Percentiles rank a stretch among this genome's conserved stretches.
These are phyloP conservation scores for Crepidotus variabilis DNA, from an alignment of 768 basidiomycete genomes.

Conservation along the genomic window DNA sequence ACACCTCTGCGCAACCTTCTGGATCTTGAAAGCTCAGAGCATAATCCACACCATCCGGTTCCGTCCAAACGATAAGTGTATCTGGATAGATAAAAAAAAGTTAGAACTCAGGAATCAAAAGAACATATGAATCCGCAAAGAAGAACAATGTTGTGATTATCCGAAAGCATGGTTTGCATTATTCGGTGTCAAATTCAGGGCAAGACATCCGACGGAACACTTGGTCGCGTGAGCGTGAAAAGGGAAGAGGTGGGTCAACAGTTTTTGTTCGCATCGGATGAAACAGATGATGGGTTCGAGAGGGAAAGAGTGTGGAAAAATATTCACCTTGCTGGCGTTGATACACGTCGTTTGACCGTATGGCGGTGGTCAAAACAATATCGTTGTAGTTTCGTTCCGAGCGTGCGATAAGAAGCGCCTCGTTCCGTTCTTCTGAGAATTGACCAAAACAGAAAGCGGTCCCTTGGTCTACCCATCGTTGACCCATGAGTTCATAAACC, in stretches of 20 bases:
- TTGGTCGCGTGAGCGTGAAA: constrained; percentile 14
- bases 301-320: constrained; percentile 7
- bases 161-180: background rate
- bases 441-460: constrained; percentile 96
- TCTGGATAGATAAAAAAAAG: constrained; percentile 43
- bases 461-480: constrained; percentile 93
- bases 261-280: background rate
- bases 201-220: background rate
- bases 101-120: background rate
- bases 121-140: constrained; percentile 1
- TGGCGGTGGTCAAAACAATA: constrained; percentile 75
- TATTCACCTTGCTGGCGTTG: constrained; percentile 79
- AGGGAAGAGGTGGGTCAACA: constrained; percentile 1
- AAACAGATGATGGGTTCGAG: background rate
- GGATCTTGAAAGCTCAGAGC: constrained; percentile 96
- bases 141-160: background rate
- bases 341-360: constrained; percentile 81
- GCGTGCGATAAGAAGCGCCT: constrained; percentile 81
- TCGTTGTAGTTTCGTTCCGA: constrained; percentile 70
- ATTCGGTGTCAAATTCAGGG: background rate
- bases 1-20: constrained; percentile 93
- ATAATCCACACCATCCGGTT: constrained; percentile 91
- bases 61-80: constrained; percentile 98
- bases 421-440: constrained; percentile 70
- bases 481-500: constrained; percentile 93